Percentiles rank a stretch among this genome's conserved stretches.
phyloP scores from a whole-genome alignment of 2,329 filamentous ascomycete genomes.

The Aspergillus fischeri region DNA sequence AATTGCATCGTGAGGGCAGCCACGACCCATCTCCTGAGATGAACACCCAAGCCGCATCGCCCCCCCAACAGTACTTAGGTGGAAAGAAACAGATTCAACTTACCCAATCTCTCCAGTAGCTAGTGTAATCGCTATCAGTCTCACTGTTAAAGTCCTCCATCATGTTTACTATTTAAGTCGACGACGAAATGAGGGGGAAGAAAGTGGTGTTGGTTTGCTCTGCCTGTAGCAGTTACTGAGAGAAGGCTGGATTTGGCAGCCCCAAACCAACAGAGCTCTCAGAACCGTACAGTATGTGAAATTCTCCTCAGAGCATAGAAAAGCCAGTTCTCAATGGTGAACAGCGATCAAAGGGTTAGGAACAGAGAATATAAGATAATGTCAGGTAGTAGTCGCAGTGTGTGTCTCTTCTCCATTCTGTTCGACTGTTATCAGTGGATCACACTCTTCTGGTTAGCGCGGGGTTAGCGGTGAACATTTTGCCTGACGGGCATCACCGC shows the following conservation, averaged over 20 bases:
- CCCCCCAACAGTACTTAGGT: constrained; percentile 7
- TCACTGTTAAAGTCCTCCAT: constrained; percentile 99
- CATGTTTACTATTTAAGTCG: constrained; percentile 15
- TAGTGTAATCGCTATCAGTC: constrained; percentile 97
- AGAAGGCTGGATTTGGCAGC: constrained; percentile 16
- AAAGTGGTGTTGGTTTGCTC: constrained; percentile 16
- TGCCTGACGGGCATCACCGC: constrained; percentile 13
- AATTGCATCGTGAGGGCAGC: constrained; percentile 8
- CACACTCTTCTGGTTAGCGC: constrained; percentile 21
- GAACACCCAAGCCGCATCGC: constrained; percentile 3
- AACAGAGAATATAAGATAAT: neutral
- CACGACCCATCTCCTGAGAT: constrained; percentile 4
- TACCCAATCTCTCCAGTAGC: constrained; percentile 99
- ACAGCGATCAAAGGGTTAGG: neutral
- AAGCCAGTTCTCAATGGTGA: neutral
- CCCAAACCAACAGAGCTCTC: constrained; percentile 17
- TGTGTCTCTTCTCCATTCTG: constrained; percentile 18
- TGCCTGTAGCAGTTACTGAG: constrained; percentile 21
- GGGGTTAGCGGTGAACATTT: constrained; percentile 23
- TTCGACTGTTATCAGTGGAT: constrained; percentile 22
- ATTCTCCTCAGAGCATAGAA: constrained; percentile 16
- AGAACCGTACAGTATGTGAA: constrained; percentile 20
- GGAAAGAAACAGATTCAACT: constrained; percentile 40
- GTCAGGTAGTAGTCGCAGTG: constrained; percentile 10
- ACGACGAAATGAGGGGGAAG: constrained; percentile 3